phyloP scores from a whole-genome alignment of 108 stramenopile species.

The Skeletonema marinoi region DNA sequence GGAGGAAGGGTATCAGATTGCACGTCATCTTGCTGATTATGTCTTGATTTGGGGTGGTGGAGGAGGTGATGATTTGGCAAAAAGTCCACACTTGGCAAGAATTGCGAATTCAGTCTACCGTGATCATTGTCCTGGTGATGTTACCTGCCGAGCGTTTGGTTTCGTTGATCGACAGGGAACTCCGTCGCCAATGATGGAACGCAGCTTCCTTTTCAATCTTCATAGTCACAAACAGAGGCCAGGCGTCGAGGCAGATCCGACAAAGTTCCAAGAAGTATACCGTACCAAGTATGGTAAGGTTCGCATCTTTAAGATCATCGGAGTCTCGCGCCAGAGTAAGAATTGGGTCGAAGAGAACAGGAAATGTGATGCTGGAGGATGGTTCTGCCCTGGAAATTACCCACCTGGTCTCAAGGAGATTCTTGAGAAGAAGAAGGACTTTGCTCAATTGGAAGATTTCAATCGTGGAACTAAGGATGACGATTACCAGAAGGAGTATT shows the following conservation, averaged over 20 bases:
- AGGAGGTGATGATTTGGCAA: constrained; percentile 96
- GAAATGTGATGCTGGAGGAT: constrained; percentile 85
- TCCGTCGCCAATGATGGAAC: constrained; percentile 91
- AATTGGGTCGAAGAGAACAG: constrained; percentile 84
- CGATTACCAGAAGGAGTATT: constrained; percentile 89
- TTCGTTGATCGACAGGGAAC: constrained; percentile 87
- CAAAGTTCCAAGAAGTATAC: constrained; percentile 88
- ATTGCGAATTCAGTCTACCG: constrained; percentile 98
- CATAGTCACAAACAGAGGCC: constrained; percentile 80
- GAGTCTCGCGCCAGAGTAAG: constrained; percentile 80
- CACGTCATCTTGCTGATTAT: constrained; percentile 95
- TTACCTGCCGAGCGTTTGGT: constrained; percentile 89
- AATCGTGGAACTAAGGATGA: constrained; percentile 76
- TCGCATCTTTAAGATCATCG: constrained; percentile 94
- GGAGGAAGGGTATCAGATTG: constrained; percentile 92
- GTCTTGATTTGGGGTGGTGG: constrained; percentile 96
- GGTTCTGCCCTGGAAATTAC: constrained; percentile 92
- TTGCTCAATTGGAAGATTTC: constrained; percentile 94
- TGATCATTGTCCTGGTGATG: constrained; percentile 94
- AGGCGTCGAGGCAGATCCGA: constrained; percentile 75
- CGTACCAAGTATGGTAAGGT: constrained; percentile 96
- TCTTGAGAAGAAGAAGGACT: constrained; percentile 80
- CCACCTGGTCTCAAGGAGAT: constrained; percentile 81
- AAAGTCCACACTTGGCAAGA: constrained; percentile 94
- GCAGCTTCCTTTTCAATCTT: constrained; percentile 91